Percentiles rank a stretch among this genome's conserved stretches.
These are phyloP conservation scores for Ogataea glucozyma DNA, from an alignment of 805 yeast genomes.

Conservation along the genomic window DNA sequence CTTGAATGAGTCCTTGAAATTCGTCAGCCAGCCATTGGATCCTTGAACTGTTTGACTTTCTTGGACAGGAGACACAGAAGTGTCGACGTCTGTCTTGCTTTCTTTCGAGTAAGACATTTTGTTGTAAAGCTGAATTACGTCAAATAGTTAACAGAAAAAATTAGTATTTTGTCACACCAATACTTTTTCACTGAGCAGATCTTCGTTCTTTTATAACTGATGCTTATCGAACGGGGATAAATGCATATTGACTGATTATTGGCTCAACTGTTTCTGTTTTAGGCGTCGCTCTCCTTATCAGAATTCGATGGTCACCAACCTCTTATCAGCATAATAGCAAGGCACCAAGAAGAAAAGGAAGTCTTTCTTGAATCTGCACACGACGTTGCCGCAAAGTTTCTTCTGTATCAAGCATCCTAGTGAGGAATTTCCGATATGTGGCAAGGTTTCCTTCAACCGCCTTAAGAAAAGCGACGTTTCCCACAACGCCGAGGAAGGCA, in stretches of 20 bases:
- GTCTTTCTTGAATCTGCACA: not conserved
- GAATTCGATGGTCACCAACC: not conserved
- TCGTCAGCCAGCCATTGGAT: conserved; percentile 18
- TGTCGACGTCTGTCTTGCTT: conserved; percentile 26
- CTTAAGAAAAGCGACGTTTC: not conserved
- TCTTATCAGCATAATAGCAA: not conserved
- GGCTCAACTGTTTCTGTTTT: not conserved
- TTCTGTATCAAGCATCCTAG: too few relatives aligned
- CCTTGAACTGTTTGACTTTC: conserved; percentile 10
- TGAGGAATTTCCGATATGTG: too few relatives aligned
- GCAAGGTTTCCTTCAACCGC: too few relatives aligned
- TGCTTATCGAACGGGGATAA: conserved; percentile 1
- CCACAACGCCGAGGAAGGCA: not conserved
- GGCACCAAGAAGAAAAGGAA: conserved; percentile 1
- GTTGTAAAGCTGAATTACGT: not conserved
- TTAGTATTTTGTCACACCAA: too few relatives aligned
- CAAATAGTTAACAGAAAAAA: too few relatives aligned
- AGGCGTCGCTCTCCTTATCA: conserved; percentile 1
- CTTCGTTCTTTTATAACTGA: conserved; percentile 1
- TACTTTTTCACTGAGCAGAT: not conserved
- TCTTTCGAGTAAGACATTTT: conserved; percentile 21
- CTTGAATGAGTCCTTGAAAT: conserved; percentile 35
- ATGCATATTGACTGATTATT: conserved; percentile 1
- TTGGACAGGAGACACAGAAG: conserved; percentile 27
- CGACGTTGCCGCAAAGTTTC: not conserved